Evolutionary conservation across 345 rosid species (phyloP).

Genomic region (Litchi chinensis): DNA sequence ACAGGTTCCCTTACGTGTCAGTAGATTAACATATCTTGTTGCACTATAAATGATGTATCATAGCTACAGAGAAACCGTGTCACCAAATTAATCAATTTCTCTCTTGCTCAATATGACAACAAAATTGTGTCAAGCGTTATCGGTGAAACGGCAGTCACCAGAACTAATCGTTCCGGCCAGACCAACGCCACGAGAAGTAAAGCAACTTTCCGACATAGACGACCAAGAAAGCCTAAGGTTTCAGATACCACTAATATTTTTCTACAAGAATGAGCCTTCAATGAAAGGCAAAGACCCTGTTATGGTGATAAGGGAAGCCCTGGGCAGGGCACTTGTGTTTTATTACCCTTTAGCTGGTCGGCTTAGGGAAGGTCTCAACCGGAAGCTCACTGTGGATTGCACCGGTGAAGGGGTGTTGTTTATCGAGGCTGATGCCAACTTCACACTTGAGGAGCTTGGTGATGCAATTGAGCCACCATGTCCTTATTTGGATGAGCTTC

Average conservation of each 20-base stretch:
- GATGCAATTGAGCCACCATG: background rate
- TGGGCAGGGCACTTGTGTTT: conserved; percentile 13
- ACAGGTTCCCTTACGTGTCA: background rate
- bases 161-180: background rate
- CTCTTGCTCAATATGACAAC: too few relatives aligned
- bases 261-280: background rate
- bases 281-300: background rate
- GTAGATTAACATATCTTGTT: too few relatives aligned
- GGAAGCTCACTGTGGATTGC: conserved; percentile 20
- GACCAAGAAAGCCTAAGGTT: conserved; percentile 15
- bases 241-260: background rate
- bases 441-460: conserved; percentile 4
- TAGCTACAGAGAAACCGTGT: too few relatives aligned
- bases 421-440: conserved; percentile 16
- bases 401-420: conserved; percentile 14
- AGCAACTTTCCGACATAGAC: background rate
- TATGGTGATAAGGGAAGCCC: background rate
- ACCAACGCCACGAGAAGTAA: background rate
- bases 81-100: too few relatives aligned
- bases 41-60: too few relatives aligned
- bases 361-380: conserved; percentile 5
- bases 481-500: conserved; percentile 1
- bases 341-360: conserved; percentile 17
- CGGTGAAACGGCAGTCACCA: background rate
- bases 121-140: too few relatives aligned